Conservation (phyloP, 108 stramenopile species). For the Discostella pseudostelligera region DNA sequence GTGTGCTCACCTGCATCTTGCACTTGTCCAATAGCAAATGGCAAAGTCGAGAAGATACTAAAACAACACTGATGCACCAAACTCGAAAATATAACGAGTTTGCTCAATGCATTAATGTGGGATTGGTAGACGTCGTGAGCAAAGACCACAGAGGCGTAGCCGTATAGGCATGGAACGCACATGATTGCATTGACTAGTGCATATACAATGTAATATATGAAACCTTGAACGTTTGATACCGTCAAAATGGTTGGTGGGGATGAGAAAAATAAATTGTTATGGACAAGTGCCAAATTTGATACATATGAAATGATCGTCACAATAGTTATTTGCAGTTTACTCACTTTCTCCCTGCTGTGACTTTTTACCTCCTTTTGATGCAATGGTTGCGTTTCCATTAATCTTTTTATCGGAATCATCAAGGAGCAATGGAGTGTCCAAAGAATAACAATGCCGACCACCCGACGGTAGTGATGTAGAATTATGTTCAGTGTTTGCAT, state of each 20-base stretch:
- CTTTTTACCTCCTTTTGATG: too few relatives aligned
- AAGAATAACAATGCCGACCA: too few relatives aligned
- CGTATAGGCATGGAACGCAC: slow-evolving; percentile 78
- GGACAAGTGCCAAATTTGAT: too few relatives aligned
- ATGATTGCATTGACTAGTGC: slow-evolving; percentile 72
- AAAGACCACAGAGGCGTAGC: slow-evolving; percentile 91
- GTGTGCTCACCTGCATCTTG: slow-evolving; percentile 87
- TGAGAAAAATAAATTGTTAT: too few relatives aligned
- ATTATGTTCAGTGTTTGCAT: too few relatives aligned
- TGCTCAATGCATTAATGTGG: slow-evolving; percentile 78
- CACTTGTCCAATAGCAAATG: slow-evolving; percentile 93
- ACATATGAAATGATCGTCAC: too few relatives aligned
- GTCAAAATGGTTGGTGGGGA: neutral
- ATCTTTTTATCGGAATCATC: too few relatives aligned
- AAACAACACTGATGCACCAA: slow-evolving; percentile 91
- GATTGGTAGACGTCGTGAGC: slow-evolving; percentile 61
- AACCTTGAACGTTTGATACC: slow-evolving; percentile 20
- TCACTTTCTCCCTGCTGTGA: too few relatives aligned
- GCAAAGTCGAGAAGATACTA: slow-evolving; percentile 69
- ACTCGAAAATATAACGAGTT: slow-evolving; percentile 81
- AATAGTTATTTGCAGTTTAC: too few relatives aligned
- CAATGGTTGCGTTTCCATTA: too few relatives aligned
- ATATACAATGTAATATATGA: slow-evolving; percentile 50
- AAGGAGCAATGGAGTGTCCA: too few relatives aligned
- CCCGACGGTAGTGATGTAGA: too few relatives aligned